These are phyloP conservation scores for Solanum virginianum DNA, from an alignment of 257 asterid species.

Conservation along the genomic window DNA sequence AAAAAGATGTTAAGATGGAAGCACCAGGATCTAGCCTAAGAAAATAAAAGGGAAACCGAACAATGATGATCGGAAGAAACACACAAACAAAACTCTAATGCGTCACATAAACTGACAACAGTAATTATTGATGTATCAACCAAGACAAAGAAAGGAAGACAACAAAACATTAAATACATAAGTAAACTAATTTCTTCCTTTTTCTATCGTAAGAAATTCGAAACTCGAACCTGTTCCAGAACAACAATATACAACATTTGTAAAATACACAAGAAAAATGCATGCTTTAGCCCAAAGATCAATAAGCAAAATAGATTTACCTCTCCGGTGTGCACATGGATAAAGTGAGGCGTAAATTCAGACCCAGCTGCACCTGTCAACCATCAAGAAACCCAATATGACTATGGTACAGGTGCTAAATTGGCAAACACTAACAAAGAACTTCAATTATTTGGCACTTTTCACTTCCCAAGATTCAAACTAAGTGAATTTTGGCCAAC, in stretches of 20 bases:
- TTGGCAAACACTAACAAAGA: not conserved
- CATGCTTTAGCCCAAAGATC: not conserved
- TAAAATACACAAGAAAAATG: not conserved
- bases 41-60: not conserved
- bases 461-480: not conserved
- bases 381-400: not conserved
- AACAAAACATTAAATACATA: not conserved
- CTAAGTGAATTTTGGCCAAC: not conserved
- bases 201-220: not conserved
- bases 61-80: not conserved
- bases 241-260: not conserved
- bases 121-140: not conserved
- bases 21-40: not conserved
- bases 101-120: not conserved
- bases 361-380: constrained; percentile 26
- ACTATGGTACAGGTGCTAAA: not conserved
- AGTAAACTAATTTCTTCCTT: not conserved
- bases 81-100: not conserved
- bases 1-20: not conserved
- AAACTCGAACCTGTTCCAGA: not conserved
- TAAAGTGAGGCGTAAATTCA: constrained; percentile 30
- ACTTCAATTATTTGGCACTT: not conserved
- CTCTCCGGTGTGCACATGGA: constrained; percentile 30
- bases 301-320: constrained; percentile 1
- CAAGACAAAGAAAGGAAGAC: not conserved